Conservation (phyloP, 192 early-diverging fungal genomes). For the Coemansia sp. region DNA sequence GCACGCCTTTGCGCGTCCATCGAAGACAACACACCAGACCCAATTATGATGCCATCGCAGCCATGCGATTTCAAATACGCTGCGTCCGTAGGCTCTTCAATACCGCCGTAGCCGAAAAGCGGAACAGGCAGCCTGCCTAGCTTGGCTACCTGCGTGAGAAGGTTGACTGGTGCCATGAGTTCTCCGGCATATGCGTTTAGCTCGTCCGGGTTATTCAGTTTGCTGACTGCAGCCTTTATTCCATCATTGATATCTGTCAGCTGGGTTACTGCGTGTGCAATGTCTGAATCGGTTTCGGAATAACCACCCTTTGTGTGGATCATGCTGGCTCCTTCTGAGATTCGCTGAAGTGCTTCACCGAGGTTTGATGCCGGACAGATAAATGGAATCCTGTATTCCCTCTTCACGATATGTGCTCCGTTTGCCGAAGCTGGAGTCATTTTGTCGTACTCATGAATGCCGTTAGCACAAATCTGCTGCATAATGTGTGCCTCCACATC, state of each 20-base stretch:
- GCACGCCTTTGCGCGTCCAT: constrained; percentile 87
- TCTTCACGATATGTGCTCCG: constrained; percentile 88
- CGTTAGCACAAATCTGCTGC: constrained; percentile 7
- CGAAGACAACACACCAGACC: constrained; percentile 86
- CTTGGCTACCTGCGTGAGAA: constrained; percentile 78
- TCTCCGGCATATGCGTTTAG: constrained; percentile 85
- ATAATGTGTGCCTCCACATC: constrained; percentile 84
- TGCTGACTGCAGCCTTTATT: constrained; percentile 49
- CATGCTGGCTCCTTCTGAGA: constrained; percentile 93
- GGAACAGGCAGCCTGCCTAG: constrained; percentile 92
- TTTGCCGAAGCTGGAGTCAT: constrained; percentile 71
- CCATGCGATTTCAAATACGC: constrained; percentile 96
- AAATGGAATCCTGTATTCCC: constrained; percentile 81
- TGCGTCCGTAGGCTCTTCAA: constrained; percentile 94
- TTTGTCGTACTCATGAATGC: constrained; percentile 26
- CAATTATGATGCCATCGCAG: constrained; percentile 95
- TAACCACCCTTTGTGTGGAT: constrained; percentile 74
- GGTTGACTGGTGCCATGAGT: constrained; percentile 75
- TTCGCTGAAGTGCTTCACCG: constrained; percentile 84
- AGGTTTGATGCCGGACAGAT: constrained; percentile 88
- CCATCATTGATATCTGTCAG: constrained; percentile 6
- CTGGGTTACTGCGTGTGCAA: neutral
- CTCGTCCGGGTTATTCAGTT: constrained; percentile 63
- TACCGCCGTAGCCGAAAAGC: constrained; percentile 94
- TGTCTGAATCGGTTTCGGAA: neutral